Base-by-base conservation (phyloP, 176 grass and related monocot species). In the Typha latifolia region DNA sequence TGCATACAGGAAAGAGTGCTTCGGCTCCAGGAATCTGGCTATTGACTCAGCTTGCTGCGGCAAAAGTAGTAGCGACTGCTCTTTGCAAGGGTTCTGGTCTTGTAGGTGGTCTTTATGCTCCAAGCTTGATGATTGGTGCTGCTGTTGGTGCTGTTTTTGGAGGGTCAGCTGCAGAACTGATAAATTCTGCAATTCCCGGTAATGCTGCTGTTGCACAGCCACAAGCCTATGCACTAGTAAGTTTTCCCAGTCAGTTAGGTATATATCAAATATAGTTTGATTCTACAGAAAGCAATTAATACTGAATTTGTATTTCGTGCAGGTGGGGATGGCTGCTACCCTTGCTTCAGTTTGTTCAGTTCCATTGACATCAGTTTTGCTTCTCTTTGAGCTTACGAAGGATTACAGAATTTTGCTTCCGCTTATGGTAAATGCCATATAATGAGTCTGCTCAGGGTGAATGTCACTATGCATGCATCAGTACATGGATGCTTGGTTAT, bases 61-160 rank as follows among this genome's bases (percentile, higher is more conserved):
- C 88, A 32, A 96, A 96, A 96, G 93, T 96, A 73, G 78, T 96
- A 15, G 93, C 93, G 13, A 96, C 93, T 53, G 85, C 93, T 82
- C 93, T 96, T 53, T 96, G 93, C 82, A 96, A 96, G 76, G 88
- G 93, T 74, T 96, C 93, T 74, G 93, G 93, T 62, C 88, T 96
- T 78, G 93, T 96, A 74, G 93, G 93, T 56, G 93, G 93, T 32
- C 82, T 96, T 72, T 96, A 96, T 91, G 93, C 93, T 62, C 93
- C 92, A 53, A 96, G 92, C 72, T 89, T 96, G 76, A 96, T 96
- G 92, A 96, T 96, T 64, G 92, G 92, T 52, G 92, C 92, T 82
- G 88, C 92, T 72, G 80, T 96, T 2, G 92, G 92, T 81, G 92
- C 92, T 69, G 88, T 96, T 82, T 96, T 96, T 82, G 92, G 92